Base-by-base conservation (phyloP, 1,284 basidiomycete species). In the Ustilago bromivora region DNA sequence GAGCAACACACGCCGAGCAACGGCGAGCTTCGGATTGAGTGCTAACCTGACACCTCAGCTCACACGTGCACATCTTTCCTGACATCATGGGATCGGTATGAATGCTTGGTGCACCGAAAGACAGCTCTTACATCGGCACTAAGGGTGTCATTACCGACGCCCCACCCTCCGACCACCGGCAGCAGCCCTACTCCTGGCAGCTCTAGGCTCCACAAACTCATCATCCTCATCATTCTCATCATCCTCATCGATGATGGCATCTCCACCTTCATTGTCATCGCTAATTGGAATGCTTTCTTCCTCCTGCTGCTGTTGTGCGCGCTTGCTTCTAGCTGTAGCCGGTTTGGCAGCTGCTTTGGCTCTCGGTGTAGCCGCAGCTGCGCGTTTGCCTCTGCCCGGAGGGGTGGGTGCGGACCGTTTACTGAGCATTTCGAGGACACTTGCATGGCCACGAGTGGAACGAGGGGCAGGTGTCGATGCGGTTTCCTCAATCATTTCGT, bases 201-300 rank as follows among this genome's bases (percentile, higher is more conserved):
- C 49, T 32, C 10, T 5, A 11, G 69, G 66, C 56, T 70, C 70
- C 5, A 70, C 70, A 62, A 77, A 77, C 7, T 74, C 76, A 32
- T 72, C 65, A 28, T 75, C 68, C 9, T 32, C 71, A 28, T 55
- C 64, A 40, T 58, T 3, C n/a, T 68, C 68, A 31, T 74, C 61
- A 7, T 71, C 65, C 9, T 74, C 67, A 28, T 71, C 68, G 61
- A 63, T 67, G 46, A 70, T 66, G 23, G 23, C 23, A 28, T 28
- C 3, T 28, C 23, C 23, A 28, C 3, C 23, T 28, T 28, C 23
- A 28, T 28, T 28, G 15, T 74, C 67, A 28, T 71, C 68, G 61
- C 66, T 67, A 52, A 70, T 66, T 54, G 65, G 72, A 54, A 79
- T 76, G n/a, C 66, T 76, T 38, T 69, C 63, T 47, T 72, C 66